A percentile compares a stretch with the other conserved stretches of the same genome.
Evolutionary conservation across 345 rosid genomes (phyloP).

Genomic region (Eutrema yunnanense): DNA sequence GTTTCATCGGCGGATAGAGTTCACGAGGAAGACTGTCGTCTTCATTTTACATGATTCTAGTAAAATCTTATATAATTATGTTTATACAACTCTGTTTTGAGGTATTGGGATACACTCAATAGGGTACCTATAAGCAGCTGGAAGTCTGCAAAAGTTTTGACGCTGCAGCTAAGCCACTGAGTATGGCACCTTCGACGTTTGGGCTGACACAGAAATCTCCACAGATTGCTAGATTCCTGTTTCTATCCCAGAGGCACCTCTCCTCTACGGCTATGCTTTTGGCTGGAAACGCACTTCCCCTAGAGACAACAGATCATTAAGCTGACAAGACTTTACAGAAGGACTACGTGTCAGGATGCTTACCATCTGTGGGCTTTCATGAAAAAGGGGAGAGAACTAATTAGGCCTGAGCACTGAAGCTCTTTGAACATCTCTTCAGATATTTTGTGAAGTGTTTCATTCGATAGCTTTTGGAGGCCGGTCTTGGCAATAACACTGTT

Average conservation of each 20-base stretch:
- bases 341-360: constrained; percentile 18
- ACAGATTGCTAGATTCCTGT: constrained; percentile 57
- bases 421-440: constrained; percentile 66
- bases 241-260: constrained; percentile 60
- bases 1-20: constrained; percentile 7
- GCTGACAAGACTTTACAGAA: not conserved
- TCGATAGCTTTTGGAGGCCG: constrained; percentile 61
- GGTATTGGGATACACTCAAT: not conserved
- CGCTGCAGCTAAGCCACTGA: constrained; percentile 74
- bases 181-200: constrained; percentile 74
- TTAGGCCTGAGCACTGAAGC: constrained; percentile 50
- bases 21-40: not conserved
- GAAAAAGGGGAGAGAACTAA: constrained; percentile 58
- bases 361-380: constrained; percentile 85
- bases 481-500: constrained; percentile 45
- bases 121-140: constrained; percentile 32
- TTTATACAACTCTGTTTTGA: not conserved
- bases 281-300: constrained; percentile 96
- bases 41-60: not conserved
- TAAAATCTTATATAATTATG: not conserved
- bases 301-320: constrained; percentile 20
- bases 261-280: constrained; percentile 59
- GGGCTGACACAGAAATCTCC: constrained; percentile 91
- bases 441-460: constrained; percentile 42
- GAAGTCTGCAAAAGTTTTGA: constrained; percentile 47